Evolutionary conservation across 768 basidiomycete species (phyloP).

Genomic region (Leccinellum albellum): DNA sequence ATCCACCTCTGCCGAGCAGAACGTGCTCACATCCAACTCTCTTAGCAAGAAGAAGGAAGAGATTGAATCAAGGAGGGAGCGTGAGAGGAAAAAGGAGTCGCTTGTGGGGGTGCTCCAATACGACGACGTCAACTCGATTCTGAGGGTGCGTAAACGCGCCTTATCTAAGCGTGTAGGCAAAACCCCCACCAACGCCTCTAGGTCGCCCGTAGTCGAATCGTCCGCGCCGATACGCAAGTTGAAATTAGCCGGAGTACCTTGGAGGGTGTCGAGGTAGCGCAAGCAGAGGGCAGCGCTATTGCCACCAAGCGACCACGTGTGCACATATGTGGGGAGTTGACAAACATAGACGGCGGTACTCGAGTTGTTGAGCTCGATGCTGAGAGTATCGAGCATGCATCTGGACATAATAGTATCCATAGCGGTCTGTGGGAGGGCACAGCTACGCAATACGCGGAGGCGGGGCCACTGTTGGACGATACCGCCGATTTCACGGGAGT

Average conservation of each 20-base stretch:
- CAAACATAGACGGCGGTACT: conserved; percentile 18
- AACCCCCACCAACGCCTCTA: conserved; percentile 9
- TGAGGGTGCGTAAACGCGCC: conserved; percentile 6
- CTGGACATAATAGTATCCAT: conserved; percentile 18
- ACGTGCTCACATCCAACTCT: conserved; percentile 22
- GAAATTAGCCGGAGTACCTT: conserved; percentile 16
- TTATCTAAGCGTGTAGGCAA: conserved; percentile 15
- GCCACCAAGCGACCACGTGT: conserved; percentile 21
- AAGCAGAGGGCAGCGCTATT: conserved; percentile 21
- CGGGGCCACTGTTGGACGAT: conserved; percentile 21
- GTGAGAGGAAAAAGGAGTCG: conserved; percentile 21
- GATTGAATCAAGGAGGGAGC: conserved; percentile 12
- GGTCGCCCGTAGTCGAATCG: conserved; percentile 19
- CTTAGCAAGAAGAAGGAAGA: conserved; percentile 12
- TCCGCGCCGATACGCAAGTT: conserved; percentile 24
- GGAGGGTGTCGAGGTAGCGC: conserved; percentile 20
- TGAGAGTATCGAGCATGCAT: conserved; percentile 15
- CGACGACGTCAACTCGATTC: conserved; percentile 24
- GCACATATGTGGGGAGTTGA: conserved; percentile 14
- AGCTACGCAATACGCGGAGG: conserved; percentile 15
- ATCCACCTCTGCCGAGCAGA: conserved; percentile 16
- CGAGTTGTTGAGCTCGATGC: conserved; percentile 28
- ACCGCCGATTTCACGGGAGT: conserved; percentile 24
- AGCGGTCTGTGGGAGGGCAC: conserved; percentile 18
- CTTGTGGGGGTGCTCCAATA: conserved; percentile 24